Conservation (phyloP, 345 rosid genomes). For the Cardamine occulta region DNA sequence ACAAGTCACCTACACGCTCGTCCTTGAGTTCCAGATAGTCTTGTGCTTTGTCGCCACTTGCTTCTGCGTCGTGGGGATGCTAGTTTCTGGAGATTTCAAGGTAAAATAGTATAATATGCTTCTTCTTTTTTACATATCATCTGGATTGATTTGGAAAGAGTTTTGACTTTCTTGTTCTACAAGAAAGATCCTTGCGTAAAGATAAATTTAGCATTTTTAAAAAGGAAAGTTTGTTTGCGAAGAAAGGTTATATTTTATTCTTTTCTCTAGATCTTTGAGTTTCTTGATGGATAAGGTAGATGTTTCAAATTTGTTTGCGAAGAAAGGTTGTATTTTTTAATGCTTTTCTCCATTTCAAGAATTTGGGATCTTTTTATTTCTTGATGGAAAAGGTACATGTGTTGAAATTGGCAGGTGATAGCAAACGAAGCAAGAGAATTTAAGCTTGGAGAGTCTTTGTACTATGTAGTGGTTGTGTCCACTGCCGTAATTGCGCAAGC, state of each 20-base stretch:
- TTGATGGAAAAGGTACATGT: not conserved
- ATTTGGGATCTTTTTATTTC: not conserved
- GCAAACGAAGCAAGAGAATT: slow-evolving; percentile 58
- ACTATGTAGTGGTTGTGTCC: slow-evolving; percentile 47
- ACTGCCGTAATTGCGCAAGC: slow-evolving; percentile 52
- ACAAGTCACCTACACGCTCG: slow-evolving; percentile 55
- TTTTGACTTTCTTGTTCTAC: slow-evolving; percentile 1
- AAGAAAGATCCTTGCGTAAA: not conserved
- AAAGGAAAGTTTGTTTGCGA: too few relatives aligned
- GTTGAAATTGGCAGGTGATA: slow-evolving; percentile 48
- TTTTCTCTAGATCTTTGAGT: too few relatives aligned
- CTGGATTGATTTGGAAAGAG: not conserved
- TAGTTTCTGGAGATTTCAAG: slow-evolving; percentile 59
- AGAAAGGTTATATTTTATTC: too few relatives aligned
- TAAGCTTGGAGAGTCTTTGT: slow-evolving; percentile 52
- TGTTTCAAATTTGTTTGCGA: not conserved
- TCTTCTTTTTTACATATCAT: not conserved
- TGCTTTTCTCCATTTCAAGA: slow-evolving; percentile 1
- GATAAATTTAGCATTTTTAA: not conserved
- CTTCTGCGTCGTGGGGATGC: slow-evolving; percentile 66
- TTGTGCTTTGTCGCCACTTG: slow-evolving; percentile 56
- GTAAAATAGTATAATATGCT: slow-evolving; percentile 30
- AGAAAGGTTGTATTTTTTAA: not conserved
- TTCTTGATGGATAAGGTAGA: too few relatives aligned
- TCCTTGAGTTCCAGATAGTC: slow-evolving; percentile 68